Percentiles rank a stretch among this genome's conserved stretches.
phyloP scores from a whole-genome alignment of 2,329 filamentous ascomycete genomes.

The Delphinella strobiligena region DNA sequence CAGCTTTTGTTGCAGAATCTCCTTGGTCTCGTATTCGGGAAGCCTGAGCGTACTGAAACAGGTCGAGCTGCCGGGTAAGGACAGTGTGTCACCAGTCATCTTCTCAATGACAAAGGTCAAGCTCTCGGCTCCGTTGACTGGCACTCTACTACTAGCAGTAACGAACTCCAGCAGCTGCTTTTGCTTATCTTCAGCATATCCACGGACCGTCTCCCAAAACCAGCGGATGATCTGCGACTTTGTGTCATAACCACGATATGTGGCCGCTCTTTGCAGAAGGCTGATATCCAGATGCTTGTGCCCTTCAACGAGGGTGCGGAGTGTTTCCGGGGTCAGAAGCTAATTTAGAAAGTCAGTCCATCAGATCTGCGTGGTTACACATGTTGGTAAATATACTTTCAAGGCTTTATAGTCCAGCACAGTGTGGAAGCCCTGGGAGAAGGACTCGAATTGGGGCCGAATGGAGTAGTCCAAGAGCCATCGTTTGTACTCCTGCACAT shows the following conservation, averaged over 20 bases:
- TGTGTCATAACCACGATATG: conserved; percentile 71
- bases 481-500: conserved; percentile 71
- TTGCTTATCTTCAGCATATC: conserved; percentile 57
- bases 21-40: conserved; percentile 64
- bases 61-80: conserved; percentile 75
- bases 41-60: conserved; percentile 84
- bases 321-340: conserved; percentile 56
- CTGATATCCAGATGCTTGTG: conserved; percentile 66
- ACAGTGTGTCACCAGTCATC: conserved; percentile 52
- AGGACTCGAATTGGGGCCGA: conserved; percentile 64
- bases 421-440: conserved; percentile 65
- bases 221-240: conserved; percentile 57
- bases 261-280: conserved; percentile 57
- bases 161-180: conserved; percentile 81
- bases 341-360: conserved; percentile 6
- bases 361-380: not conserved
- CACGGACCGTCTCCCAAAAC: conserved; percentile 74
- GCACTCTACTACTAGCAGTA: conserved; percentile 81
- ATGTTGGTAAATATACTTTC: conserved; percentile 1
- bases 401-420: conserved; percentile 63
- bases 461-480: conserved; percentile 74
- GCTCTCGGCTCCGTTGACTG: conserved; percentile 72
- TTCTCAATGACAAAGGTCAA: conserved; percentile 74
- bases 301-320: conserved; percentile 76
- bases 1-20: conserved; percentile 62